Evolutionary conservation across 2,329 filamentous ascomycete species (phyloP), one percentile per base, ranked within the genome.

Genomic region (Corinectria fuckeliana): DNA sequence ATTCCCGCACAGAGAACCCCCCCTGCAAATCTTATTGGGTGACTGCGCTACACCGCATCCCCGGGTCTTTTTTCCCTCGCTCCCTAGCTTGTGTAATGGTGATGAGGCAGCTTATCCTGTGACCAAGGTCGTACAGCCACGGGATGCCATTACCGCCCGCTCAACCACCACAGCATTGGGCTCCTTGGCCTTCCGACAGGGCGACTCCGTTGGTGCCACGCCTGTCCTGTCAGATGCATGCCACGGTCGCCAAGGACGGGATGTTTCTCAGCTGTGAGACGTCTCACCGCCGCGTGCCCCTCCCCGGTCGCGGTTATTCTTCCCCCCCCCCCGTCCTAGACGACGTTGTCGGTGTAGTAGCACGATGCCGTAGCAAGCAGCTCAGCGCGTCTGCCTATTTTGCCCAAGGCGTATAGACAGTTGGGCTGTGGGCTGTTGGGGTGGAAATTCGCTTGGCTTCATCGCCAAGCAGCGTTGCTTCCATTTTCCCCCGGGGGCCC

Each of bases 201-300:
- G 51, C 60, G 48, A 55, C 47, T n/a, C 58, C n/a, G 18, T 44
- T 63, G 56, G 57, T 57, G 55, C 56, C 53, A 58, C 58, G 49
- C 53, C 41, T 21, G 23, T 30, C 53, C 41, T 21, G 23, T 30
- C 50, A 23, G 23, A 50, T 21, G 25, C 16, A 47, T 5, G 11
- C 10, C 28, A 41, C 30, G 7, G n/a, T 21, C n/a, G 30, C 28
- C 28, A 47, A 18, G 20, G 6, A 23, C 20, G 21, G 23, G 26
- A 36, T 32, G 14, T 20, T 25, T 26, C 39, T 14, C 21, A 32
- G 36, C n/a, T 13, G 44, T 56, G 28, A 36, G 26, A 14, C 30
- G 18, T 48, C 41, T 51, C 48, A 57, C 49, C 34, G 39, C 48
- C 48, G 20, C 10, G 13, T 18, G 5, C 13, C 23, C 7, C 38